phyloP scores from a whole-genome alignment of 495 filamentous ascomycete genomes.

The Cudoniella acicularis region DNA sequence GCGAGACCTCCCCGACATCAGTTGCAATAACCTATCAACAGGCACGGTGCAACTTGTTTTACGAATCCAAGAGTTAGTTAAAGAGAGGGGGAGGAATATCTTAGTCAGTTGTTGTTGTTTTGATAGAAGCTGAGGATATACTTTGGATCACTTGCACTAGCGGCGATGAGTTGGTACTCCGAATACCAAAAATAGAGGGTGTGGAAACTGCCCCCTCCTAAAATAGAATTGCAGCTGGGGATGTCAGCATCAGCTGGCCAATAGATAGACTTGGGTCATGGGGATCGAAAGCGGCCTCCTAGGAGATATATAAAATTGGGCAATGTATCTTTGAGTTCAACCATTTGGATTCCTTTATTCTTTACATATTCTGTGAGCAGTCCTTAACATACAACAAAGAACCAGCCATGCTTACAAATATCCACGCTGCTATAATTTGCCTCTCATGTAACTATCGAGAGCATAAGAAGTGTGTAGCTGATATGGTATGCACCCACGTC shows the following conservation, averaged over 20 bases:
- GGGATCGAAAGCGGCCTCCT: neutral
- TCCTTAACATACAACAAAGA: neutral
- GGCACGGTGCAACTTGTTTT: neutral
- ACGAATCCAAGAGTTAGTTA: conserved; percentile 3
- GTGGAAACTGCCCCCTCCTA: neutral
- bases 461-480: neutral
- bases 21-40: neutral
- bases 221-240: too few species aligned
- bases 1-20: neutral
- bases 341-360: neutral
- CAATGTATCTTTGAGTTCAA: neutral
- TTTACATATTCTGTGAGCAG: neutral
- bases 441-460: neutral
- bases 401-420: neutral
- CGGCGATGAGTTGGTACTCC: too few species aligned
- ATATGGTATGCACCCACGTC: neutral
- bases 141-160: too few species aligned
- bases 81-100: too few species aligned
- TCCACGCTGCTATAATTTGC: neutral
- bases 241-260: neutral
- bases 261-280: neutral
- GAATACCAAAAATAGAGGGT: conserved; percentile 1
- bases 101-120: too few species aligned
- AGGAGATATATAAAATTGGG: neutral
- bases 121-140: too few species aligned